phyloP scores from a whole-genome alignment of 2,329 filamentous ascomycete species.

The Aspergillus sclerotialis region DNA sequence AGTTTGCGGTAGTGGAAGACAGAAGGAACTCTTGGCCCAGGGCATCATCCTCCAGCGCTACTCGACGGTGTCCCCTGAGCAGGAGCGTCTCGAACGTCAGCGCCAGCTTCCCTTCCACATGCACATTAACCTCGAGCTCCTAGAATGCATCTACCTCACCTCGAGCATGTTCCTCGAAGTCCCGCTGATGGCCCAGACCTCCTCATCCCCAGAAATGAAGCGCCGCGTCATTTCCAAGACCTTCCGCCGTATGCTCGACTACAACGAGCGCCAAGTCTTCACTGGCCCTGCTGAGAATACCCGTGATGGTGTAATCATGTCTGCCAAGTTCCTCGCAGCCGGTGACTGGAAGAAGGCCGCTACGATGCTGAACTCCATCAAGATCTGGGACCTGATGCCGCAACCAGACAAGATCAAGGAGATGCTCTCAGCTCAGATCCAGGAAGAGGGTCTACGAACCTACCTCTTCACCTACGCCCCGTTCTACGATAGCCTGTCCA shows the following conservation, averaged over 20 bases:
- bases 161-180: slow-evolving; percentile 99
- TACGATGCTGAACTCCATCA: slow-evolving; percentile 91
- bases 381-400: slow-evolving; percentile 98
- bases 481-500: slow-evolving; percentile 93
- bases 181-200: slow-evolving; percentile 89
- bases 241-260: slow-evolving; percentile 97
- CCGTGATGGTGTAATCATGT: slow-evolving; percentile 98
- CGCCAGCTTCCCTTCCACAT: slow-evolving; percentile 98
- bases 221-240: slow-evolving; percentile 99
- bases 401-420: slow-evolving; percentile 87
- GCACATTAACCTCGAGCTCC: slow-evolving; percentile 98
- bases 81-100: slow-evolving; percentile 94
- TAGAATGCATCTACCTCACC: slow-evolving; percentile 97
- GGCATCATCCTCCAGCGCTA: slow-evolving; percentile 98
- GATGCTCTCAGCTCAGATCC: slow-evolving; percentile 97
- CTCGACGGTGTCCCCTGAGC: slow-evolving; percentile 91
- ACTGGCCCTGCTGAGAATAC: slow-evolving; percentile 98
- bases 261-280: slow-evolving; percentile 99
- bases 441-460: slow-evolving; percentile 94
- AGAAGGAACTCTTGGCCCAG: slow-evolving; percentile 96
- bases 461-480: slow-evolving; percentile 99
- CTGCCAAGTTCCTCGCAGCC: slow-evolving; percentile 89
- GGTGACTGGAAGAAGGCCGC: slow-evolving; percentile 98
- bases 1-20: slow-evolving; percentile 92
- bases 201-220: slow-evolving; percentile 92